Base-by-base conservation (phyloP, 371 early-diverging fungal species). In the Rhizopus delemar region DNA sequence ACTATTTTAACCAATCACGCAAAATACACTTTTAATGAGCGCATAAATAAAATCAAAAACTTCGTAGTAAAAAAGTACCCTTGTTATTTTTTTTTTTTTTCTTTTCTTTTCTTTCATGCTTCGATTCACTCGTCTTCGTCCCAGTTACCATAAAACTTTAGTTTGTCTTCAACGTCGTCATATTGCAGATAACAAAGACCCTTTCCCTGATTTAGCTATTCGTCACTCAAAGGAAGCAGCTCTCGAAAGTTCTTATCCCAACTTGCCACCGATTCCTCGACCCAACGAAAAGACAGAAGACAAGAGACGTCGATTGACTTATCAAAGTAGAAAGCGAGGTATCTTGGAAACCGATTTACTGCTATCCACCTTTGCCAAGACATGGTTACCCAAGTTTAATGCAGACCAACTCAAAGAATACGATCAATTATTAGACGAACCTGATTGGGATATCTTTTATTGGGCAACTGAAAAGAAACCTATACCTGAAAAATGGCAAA, bases 371-470 rank as follows among this genome's bases (percentile, higher is more conserved):
- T 97, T 94, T 81, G 91, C 93, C 6, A 73, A 81, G 36, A 69
- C 85, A 39, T 75, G 87, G 62, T 70, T 96, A 41, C 56, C 63
- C 6, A 41, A 53, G 1, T 75, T 95, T 66, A 54, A 73, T 16
- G 62, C 70, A 43, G 70, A 70, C 6, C 85, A 92, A 59, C 73
- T 96, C 60, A 73, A 71, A 8, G 86, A 94, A 61, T 90, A 90
- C 54, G 98, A 96, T 66, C 62, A 77, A 53, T 70, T 98, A 53
- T 74, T 98, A 69, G 89, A 94, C 66, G 92, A 94, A 62, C 92
- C 93, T 33, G 97, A 97, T 71, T 97, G 97, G 97, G 96, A 96
- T 71, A 92, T 96, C 60, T 96, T 91, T 68, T 94, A 97, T 66
- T 97, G 94, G 93, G 86, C 86, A 4, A 91, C 90, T 0, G 75